phyloP scores from a whole-genome alignment of 345 rosid species.

The Camelina sativa region DNA sequence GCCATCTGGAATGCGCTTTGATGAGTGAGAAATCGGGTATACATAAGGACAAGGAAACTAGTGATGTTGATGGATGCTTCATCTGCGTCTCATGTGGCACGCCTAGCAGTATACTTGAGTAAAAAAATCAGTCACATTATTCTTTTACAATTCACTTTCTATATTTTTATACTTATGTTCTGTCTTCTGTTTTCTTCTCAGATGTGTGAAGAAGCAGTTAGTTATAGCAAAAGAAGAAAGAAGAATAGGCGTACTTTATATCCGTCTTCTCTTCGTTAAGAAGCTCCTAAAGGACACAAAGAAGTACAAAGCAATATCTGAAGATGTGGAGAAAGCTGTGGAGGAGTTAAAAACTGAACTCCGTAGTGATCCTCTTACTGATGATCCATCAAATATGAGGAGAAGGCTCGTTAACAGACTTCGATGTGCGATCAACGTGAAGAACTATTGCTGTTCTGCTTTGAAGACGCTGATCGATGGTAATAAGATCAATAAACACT shows the following conservation, averaged over 20 bases:
- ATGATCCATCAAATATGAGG: slow-evolving; percentile 53
- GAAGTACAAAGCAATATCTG: slow-evolving; percentile 46
- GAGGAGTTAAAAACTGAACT: slow-evolving; percentile 50
- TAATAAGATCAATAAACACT: neutral
- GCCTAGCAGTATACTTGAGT: slow-evolving; percentile 55
- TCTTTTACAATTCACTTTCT: neutral
- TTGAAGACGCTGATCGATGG: slow-evolving; percentile 50
- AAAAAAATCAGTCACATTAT: slow-evolving; percentile 9
- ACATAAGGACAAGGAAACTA: slow-evolving; percentile 7
- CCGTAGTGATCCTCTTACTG: slow-evolving; percentile 55
- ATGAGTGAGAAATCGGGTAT: slow-evolving; percentile 52
- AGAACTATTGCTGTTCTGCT: slow-evolving; percentile 61
- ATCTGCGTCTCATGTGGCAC: slow-evolving; percentile 62
- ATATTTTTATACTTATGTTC: neutral
- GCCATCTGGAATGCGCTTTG: slow-evolving; percentile 67
- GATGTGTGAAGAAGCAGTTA: slow-evolving; percentile 63
- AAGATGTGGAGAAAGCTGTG: slow-evolving; percentile 55
- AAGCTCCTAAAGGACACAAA: slow-evolving; percentile 60
- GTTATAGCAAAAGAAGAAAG: slow-evolving; percentile 56
- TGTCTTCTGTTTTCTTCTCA: neutral
- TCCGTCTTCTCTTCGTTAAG: slow-evolving; percentile 54
- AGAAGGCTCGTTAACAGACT: slow-evolving; percentile 66
- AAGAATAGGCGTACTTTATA: slow-evolving; percentile 61
- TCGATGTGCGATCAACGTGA: slow-evolving; percentile 57
- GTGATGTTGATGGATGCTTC: slow-evolving; percentile 54